Evolutionary conservation across 306 rosid genomes (phyloP), one percentile per base, ranked within the genome.

Genomic region (Luffa aegyptiaca): DNA sequence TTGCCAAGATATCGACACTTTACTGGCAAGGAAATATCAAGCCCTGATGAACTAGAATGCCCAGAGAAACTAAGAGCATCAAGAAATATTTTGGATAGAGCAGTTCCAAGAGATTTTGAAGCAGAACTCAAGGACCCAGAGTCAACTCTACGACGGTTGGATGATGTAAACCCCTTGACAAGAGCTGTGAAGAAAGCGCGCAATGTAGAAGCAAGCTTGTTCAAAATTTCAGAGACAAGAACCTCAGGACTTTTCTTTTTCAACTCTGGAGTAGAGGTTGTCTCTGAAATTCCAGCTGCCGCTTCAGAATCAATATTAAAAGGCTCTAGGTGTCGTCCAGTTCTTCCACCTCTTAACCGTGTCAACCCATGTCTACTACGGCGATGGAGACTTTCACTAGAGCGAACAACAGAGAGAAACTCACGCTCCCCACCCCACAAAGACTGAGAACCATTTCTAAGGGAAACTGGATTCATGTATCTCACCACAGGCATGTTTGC

Each of bases 1-100:
- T 90, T 93, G 74, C 99, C 99, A 84, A 96, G 93, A 84, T 93
- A 96, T 84, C 96, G 88, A 84, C 99, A 96, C 79, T 96, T 96
- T 8, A 93, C 97, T 58, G 99, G 93, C 73, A 93, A 86, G 36
- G 92, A 81, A 52, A 81, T 75, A 82, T 88, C 97, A 80, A 85
- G 87, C 80, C 93, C 93, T 72, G 88, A 82, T 79, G 87, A 81
- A 74, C 90, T 83, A 83, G 96, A 82, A 86, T 91, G 85, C 85
- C 97, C 97, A 83, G 94, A 85, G 86, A 93, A 95, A 87, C 85
- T 89, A 73, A 95, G 90, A 56, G 99, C 97, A 85, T 93, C 99
- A 10, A 91, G 94, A 85, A 93, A 95, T 65, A 85, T 86, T 48
- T 87, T 93, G 37, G 97, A 97, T 58, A 95, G 83, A 82, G 88